Evolutionary conservation across 2,329 filamentous ascomycete genomes (phyloP), one percentile per base, ranked within the genome.

Genomic region (Karstenula rhodostoma): DNA sequence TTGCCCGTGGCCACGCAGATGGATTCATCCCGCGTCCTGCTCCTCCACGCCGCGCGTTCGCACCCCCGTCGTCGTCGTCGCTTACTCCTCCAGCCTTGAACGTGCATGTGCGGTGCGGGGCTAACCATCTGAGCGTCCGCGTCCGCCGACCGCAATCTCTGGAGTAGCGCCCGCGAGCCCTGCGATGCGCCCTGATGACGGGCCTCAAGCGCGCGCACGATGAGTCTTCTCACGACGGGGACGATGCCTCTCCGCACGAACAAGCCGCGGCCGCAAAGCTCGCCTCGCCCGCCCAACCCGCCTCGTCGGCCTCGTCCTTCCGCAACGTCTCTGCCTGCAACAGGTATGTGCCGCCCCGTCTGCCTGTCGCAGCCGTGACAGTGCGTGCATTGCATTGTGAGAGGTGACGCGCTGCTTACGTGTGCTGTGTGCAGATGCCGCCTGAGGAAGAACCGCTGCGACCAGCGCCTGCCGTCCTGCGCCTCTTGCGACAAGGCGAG

Each of bases 401-500:
- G 13, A 29, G 25, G 37, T 10, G n/a, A 23, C 54, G 19, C 25
- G 48, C 35, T 22, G 53, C 59, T 61, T n/a, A 61, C 56, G 23
- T 27, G 44, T 46, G 17, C 22, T 29, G 17, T 42, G 27, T 46
- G 42, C 29, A 71, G 72, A 62, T 98, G 94, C 78, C 87, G 94
- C 48, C 81, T 96, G 76, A 87, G 94, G 72, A 98, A 98, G 83
- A 98, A 97, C 76, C 86, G 93, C 56, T 98, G 94, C 79, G 94
- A 98, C 79, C 94, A 97, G 84, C 90, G 90, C 66, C 85, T 98
- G 63, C 94, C 94, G 9, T 92, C 91, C 70, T 98, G 94, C 77
- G 90, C 91, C 44, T 92, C 92, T 68, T 98, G 94, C 79, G 93
- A 94, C 77, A 97, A 97, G 81, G 94, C 92, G n/a, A 86, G 87